These are phyloP conservation scores for Ustilago esculenta DNA, from an alignment of 1,284 basidiomycete species.

Conservation along the genomic window DNA sequence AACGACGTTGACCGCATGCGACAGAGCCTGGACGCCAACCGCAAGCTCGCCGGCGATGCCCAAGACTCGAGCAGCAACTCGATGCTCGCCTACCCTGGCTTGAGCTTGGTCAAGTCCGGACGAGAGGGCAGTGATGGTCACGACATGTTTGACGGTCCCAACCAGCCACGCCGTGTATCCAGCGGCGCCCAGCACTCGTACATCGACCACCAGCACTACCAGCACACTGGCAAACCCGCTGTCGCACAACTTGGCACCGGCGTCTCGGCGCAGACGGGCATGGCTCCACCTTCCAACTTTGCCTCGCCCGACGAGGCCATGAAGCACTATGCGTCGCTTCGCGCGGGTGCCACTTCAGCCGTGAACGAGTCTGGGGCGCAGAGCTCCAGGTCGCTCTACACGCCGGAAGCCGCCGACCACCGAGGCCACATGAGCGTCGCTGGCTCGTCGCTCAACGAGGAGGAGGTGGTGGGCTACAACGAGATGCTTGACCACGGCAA, in stretches of 20 bases:
- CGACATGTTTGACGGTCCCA: constrained; percentile 47
- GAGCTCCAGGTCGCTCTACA: constrained; percentile 53
- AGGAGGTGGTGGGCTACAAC: constrained; percentile 64
- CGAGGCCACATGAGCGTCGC: constrained; percentile 45
- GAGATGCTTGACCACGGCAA: constrained; percentile 60
- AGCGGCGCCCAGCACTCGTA: constrained; percentile 32
- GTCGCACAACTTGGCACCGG: background rate
- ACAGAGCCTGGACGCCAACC: constrained; percentile 46
- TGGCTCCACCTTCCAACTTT: constrained; percentile 55
- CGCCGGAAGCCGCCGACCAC: constrained; percentile 44
- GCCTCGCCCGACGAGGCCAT: constrained; percentile 60
- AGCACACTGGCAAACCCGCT: constrained; percentile 9
- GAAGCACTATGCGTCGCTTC: constrained; percentile 60
- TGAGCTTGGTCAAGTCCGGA: constrained; percentile 50
- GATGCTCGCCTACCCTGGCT: constrained; percentile 57
- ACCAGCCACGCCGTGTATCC: constrained; percentile 10
- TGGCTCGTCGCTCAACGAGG: constrained; percentile 59
- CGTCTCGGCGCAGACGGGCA: constrained; percentile 49
- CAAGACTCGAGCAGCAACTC: constrained; percentile 39
- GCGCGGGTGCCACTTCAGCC: constrained; percentile 28
- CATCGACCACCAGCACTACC: constrained; percentile 50
- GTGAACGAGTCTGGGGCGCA: constrained; percentile 9
- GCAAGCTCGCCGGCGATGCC: background rate
- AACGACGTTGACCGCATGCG: constrained; percentile 50
- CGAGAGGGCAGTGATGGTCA: constrained; percentile 42